Base-by-base conservation (phyloP, 495 filamentous ascomycete species). In the Astrothelium subdiscretum region DNA sequence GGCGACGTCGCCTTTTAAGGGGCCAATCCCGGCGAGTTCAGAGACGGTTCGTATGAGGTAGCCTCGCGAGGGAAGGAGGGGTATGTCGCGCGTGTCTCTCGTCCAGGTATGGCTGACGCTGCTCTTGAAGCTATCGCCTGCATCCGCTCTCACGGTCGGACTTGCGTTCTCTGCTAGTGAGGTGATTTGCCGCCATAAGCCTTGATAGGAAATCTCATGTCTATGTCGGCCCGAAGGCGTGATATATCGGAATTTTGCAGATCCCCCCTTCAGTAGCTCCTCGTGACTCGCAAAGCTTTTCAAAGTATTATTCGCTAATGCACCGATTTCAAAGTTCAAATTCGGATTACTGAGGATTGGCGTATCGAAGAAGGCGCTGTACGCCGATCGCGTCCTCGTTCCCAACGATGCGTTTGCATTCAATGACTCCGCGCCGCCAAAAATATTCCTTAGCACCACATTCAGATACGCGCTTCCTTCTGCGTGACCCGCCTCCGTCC, bases 231-330 rank as follows among this genome's bases (percentile, higher is more conserved):
- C 79, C 48, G 74, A 70, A 31, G 54, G 22, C 1, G 80, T 83
- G 57, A 84, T 67, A 85, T 87, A 97, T 54, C 82, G 81, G 24
- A 96, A 72, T 61, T 87, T 91, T 10, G 87, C 78, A 72, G 83
- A 86, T 10, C 82, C 91, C 24, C 91, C 91, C 65, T 85, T 89
- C n/a, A 92, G 72, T 0, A 84, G 84, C 75, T 97, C 95, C 64
- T 96, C 92, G 68, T 98, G 92, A 62, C 87, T 92, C 2, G 94
- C 89, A 86, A 89, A 97, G 15, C 83, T 80, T 69, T 96, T 96
- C 64, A 90, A 82, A 2, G 89, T 94, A 12, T 86, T 83, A 65
- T 87, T 92, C 27, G 86, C 84, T 51, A 94, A 80, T 1, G 80
- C 90, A 65, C 92, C 90, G 57, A 95, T 62, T 65, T 89, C 83